A percentile compares a stretch with the other conserved stretches of the same genome.
Conservation (phyloP, 1,139 yeast genomes). For the Candida neerlandica region DNA sequence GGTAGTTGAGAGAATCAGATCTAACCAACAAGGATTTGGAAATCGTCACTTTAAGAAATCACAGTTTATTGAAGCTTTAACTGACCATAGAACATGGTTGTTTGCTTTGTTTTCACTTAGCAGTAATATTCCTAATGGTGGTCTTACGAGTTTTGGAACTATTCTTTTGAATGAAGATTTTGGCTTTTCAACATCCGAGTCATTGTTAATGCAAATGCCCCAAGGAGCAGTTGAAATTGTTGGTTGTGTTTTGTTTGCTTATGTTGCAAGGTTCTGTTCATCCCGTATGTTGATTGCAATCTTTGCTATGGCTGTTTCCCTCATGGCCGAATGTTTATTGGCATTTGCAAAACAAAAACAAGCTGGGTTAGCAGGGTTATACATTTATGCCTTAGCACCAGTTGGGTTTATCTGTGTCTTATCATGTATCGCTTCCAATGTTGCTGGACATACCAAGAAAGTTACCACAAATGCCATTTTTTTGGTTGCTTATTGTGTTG, state of each 20-base stretch:
- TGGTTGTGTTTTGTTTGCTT: constrained; percentile 44
- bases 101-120: constrained; percentile 33
- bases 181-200: constrained; percentile 34
- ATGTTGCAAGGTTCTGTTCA: constrained; percentile 25
- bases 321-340: constrained; percentile 48
- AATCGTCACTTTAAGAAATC: constrained; percentile 52
- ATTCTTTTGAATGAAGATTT: constrained; percentile 48
- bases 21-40: constrained; percentile 58
- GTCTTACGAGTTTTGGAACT: constrained; percentile 43
- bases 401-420: constrained; percentile 51
- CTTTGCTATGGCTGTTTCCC: constrained; percentile 35
- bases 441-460: constrained; percentile 74
- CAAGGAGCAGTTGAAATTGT: constrained; percentile 41
- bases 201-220: constrained; percentile 39
- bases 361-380: constrained; percentile 48
- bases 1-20: constrained; percentile 38
- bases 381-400: constrained; percentile 27
- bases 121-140: constrained; percentile 41
- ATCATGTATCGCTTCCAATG: constrained; percentile 54
- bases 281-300: constrained; percentile 48
- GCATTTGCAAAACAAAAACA: constrained; percentile 44
- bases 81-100: constrained; percentile 47
- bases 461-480: constrained; percentile 59
- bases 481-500: constrained; percentile 65
- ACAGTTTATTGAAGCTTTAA: constrained; percentile 58